A percentile compares a stretch with the other conserved stretches of the same genome.
Evolutionary conservation across 2,329 filamentous ascomycete genomes (phyloP).

Genomic region (Diaporthe capsici): DNA sequence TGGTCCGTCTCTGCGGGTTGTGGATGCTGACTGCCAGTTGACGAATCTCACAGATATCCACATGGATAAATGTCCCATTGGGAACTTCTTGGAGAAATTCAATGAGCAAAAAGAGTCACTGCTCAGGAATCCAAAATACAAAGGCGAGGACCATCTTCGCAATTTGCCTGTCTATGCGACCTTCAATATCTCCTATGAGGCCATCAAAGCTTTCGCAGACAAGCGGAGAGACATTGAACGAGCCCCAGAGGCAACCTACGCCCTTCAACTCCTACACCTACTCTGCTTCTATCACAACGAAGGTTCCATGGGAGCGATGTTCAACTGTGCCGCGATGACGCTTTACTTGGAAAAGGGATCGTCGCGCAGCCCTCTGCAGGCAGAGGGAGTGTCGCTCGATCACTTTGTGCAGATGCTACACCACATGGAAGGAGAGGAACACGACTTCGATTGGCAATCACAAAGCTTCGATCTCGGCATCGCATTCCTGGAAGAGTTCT

Average conservation of each 20-base stretch:
- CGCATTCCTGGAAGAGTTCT: not conserved
- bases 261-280: constrained; percentile 46
- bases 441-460: not conserved
- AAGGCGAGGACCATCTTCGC: constrained; percentile 35
- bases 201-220: constrained; percentile 40
- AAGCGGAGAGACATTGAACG: not conserved
- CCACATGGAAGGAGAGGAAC: not conserved
- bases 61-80: constrained; percentile 35
- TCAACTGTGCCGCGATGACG: constrained; percentile 41
- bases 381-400: not conserved
- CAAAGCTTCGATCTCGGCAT: not conserved
- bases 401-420: not conserved
- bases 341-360: not conserved
- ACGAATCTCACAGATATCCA: constrained; percentile 30
- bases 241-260: constrained; percentile 39
- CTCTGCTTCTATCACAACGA: constrained; percentile 51
- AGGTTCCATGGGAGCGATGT: constrained; percentile 39
- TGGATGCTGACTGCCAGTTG: not conserved
- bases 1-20: not conserved
- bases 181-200: constrained; percentile 47
- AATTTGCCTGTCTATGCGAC: constrained; percentile 46
- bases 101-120: constrained; percentile 40
- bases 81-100: constrained; percentile 41
- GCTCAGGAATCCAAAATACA: constrained; percentile 38
- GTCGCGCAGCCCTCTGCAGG: not conserved